These are phyloP conservation scores for Neofusicoccum parvum DNA, from an alignment of 2,329 filamentous ascomycete species.

Conservation along the genomic window DNA sequence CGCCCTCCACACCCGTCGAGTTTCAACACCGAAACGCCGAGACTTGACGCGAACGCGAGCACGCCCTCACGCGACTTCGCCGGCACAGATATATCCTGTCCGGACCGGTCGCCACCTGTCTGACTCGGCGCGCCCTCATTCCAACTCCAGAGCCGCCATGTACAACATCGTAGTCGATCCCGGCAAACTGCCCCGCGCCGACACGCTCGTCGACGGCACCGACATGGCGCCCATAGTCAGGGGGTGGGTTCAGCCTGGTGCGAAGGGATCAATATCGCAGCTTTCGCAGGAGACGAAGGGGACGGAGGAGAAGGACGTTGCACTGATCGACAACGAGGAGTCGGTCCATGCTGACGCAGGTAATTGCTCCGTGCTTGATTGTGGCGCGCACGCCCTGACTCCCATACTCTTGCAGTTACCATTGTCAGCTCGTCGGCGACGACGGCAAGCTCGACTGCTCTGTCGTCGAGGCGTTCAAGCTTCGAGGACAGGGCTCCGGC, in stretches of 20 bases:
- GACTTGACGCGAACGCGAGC: neutral
- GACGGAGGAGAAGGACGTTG: conserved; percentile 9
- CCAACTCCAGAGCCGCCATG: neutral
- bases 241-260: neutral
- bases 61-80: neutral
- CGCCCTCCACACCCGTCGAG: neutral
- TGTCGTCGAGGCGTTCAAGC: conserved; percentile 19
- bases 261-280: neutral
- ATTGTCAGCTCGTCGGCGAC: neutral
- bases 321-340: neutral
- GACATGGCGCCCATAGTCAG: conserved; percentile 7
- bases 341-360: conserved; percentile 9
- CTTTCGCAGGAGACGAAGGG: conserved; percentile 10
- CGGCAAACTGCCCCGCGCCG: neutral
- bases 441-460: conserved; percentile 10
- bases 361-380: conserved; percentile 13
- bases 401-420: conserved; percentile 8
- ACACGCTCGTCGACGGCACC: conserved; percentile 2
- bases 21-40: conserved; percentile 3
- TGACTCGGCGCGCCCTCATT: neutral
- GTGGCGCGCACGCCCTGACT: conserved; percentile 15
- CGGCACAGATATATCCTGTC: neutral
- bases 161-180: neutral
- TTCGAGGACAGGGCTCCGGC: conserved; percentile 28
- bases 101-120: neutral